These are phyloP conservation scores for Leccinum disarticulatum DNA, from an alignment of 768 basidiomycete genomes.

Conservation along the genomic window DNA sequence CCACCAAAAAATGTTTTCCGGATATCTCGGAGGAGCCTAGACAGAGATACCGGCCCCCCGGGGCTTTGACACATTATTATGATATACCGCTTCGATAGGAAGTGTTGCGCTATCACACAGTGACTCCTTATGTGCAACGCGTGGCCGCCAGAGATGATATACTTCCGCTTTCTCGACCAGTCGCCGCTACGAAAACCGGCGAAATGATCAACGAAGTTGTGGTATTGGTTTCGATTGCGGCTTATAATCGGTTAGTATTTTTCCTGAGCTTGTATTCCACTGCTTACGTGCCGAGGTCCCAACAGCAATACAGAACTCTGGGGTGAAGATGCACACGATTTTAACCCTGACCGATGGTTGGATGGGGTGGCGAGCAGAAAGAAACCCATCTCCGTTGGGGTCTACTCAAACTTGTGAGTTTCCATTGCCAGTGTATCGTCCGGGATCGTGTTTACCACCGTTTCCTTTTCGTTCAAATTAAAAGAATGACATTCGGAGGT, in stretches of 20 bases:
- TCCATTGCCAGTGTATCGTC: neutral
- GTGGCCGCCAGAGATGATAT: conserved; percentile 51
- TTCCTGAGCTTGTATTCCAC: no score
- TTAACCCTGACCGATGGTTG: conserved; percentile 33
- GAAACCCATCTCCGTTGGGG: conserved; percentile 24
- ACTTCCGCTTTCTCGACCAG: conserved; percentile 56
- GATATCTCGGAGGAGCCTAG: no score
- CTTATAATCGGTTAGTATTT: conserved; percentile 48
- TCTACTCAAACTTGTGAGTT: conserved; percentile 32
- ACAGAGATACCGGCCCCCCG: no score
- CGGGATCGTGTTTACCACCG: neutral
- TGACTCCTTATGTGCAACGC: conserved; percentile 51
- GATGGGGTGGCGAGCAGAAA: conserved; percentile 17
- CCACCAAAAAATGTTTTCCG: no score
- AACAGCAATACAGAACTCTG: conserved; percentile 29
- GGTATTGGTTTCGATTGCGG: conserved; percentile 46
- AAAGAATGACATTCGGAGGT: conserved; percentile 18
- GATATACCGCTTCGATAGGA: conserved; percentile 41
- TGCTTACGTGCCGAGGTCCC: neutral
- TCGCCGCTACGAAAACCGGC: conserved; percentile 46
- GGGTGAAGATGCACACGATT: conserved; percentile 33
- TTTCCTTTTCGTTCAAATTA: neutral
- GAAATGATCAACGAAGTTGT: conserved; percentile 42
- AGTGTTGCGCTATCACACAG: conserved; percentile 47
- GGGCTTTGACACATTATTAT: conserved; percentile 23